These are phyloP conservation scores for Trametopsis cervina DNA, from an alignment of 768 basidiomycete genomes.

Conservation along the genomic window DNA sequence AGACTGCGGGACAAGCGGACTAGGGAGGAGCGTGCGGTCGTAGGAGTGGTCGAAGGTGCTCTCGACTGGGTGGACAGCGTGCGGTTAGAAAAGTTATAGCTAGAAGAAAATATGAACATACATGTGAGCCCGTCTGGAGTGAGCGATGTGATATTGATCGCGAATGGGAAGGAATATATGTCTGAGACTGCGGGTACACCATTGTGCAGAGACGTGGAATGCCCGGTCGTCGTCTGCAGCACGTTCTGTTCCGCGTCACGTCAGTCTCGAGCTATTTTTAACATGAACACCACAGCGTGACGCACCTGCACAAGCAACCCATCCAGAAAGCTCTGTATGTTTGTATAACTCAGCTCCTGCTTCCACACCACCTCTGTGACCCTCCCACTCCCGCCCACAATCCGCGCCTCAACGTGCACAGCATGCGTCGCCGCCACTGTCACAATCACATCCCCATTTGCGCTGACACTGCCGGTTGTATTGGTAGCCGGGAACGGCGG, in stretches of 20 bases:
- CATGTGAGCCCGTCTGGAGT: slow-evolving; percentile 27
- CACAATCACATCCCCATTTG: slow-evolving; percentile 44
- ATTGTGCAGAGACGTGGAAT: slow-evolving; percentile 42
- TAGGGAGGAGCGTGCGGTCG: slow-evolving; percentile 47
- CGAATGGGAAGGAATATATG: slow-evolving; percentile 46
- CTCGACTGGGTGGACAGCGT: slow-evolving; percentile 34
- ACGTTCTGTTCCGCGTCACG: slow-evolving; percentile 35
- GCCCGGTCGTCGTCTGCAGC: slow-evolving; percentile 42
- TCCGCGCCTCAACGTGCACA: slow-evolving; percentile 53
- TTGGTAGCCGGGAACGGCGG: slow-evolving; percentile 48
- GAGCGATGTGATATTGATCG: slow-evolving; percentile 32
- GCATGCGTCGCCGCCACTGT: slow-evolving; percentile 54
- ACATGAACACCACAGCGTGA: neutral
- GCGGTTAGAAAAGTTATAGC: neutral
- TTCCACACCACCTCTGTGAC: slow-evolving; percentile 48
- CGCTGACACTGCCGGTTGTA: slow-evolving; percentile 36
- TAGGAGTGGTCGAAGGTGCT: slow-evolving; percentile 64
- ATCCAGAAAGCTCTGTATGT: slow-evolving; percentile 55
- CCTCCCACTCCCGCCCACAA: slow-evolving; percentile 56
- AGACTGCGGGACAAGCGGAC: slow-evolving; percentile 51
- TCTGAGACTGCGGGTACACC: slow-evolving; percentile 38
- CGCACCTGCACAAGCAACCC: slow-evolving; percentile 35
- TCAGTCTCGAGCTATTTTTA: neutral
- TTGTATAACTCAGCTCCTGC: slow-evolving; percentile 56
- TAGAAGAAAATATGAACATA: slow-evolving; percentile 11